Evolutionary conservation across 345 rosid genomes (phyloP), one percentile per base, ranked within the genome.

Genomic region (Nasturtium officinale): DNA sequence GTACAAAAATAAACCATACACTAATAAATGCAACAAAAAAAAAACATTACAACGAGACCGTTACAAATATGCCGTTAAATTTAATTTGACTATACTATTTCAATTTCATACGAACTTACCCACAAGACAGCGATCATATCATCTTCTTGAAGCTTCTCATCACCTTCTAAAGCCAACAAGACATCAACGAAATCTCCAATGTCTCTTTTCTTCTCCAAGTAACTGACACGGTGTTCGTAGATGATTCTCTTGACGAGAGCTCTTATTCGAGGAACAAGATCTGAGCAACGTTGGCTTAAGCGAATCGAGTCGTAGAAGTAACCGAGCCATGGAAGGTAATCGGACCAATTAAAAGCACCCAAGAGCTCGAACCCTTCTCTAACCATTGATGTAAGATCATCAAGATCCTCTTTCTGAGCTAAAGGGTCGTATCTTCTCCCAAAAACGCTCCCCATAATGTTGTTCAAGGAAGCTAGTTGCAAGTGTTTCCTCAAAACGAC

Each of bases 101-200:
- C 9, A 50, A 10, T 20, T 67, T 16, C 25, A 53, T 59, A 53
- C 17, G 15, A 13, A 72, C 82, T 25, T 73, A 93, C 98, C 98
- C 98, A 93, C 35, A 93, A 77, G 28, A 93, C 87, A 20, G 98
- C 93, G 33, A 93, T 53, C 92, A 93, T 90, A 77, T 93, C 98
- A 43, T 89, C 92, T 6, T 89, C 96, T 35, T 78, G 30, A 17
- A 93, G 87, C 77, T 85, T 86, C 26, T 89, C 98, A 1, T 84
- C 92, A 16, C 97, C 89, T 0, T 90, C 90, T 46, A 89, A 68
- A 26, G 94, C 85, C 9, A 89, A 84, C 83, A 93, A 67, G 29
- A 93, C 92, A 17, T 90, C 97, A 15, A 93, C 92, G 25, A 93
- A 93, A 73, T 90, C 98, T 9, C 85, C 82, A 58, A 17, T 47